These are phyloP conservation scores for Fusarium nisikadoi DNA, from an alignment of 2,329 filamentous ascomycete species.

Conservation along the genomic window DNA sequence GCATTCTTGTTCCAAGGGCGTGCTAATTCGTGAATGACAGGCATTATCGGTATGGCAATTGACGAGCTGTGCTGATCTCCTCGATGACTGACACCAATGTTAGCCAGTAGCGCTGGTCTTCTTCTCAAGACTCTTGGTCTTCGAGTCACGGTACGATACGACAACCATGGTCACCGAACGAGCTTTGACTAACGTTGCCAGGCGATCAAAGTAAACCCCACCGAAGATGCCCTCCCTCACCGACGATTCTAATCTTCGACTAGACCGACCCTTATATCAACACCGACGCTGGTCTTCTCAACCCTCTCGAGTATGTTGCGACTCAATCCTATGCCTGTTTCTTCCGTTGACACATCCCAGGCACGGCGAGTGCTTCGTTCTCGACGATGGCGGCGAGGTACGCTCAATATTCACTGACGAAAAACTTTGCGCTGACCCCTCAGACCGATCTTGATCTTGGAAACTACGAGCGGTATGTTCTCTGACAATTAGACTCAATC, in stretches of 20 bases:
- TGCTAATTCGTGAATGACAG: constrained; percentile 18
- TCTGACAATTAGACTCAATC: neutral
- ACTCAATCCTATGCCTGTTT: neutral
- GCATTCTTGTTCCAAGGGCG: neutral
- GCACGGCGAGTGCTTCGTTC: constrained; percentile 90
- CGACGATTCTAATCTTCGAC: constrained; percentile 35
- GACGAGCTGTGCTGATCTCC: neutral
- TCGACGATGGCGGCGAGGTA: constrained; percentile 69
- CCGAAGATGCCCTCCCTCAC: neutral
- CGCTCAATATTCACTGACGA: neutral
- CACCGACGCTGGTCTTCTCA: constrained; percentile 48
- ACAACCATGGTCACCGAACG: neutral
- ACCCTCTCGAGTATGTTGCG: constrained; percentile 47
- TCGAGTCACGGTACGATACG: constrained; percentile 66
- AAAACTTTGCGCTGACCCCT: constrained; percentile 13
- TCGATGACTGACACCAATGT: constrained; percentile 1
- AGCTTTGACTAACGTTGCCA: constrained; percentile 15
- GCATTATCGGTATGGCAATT: constrained; percentile 25
- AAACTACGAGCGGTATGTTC: constrained; percentile 61
- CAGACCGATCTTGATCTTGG: constrained; percentile 65
- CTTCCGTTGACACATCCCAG: constrained; percentile 51
- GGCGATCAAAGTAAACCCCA: constrained; percentile 36
- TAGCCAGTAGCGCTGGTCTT: constrained; percentile 63
- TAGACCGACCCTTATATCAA: constrained; percentile 65
- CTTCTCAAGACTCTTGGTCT: constrained; percentile 84